phyloP scores from a whole-genome alignment of 2,329 filamentous ascomycete species.

The Achaetomium macrosporum region DNA sequence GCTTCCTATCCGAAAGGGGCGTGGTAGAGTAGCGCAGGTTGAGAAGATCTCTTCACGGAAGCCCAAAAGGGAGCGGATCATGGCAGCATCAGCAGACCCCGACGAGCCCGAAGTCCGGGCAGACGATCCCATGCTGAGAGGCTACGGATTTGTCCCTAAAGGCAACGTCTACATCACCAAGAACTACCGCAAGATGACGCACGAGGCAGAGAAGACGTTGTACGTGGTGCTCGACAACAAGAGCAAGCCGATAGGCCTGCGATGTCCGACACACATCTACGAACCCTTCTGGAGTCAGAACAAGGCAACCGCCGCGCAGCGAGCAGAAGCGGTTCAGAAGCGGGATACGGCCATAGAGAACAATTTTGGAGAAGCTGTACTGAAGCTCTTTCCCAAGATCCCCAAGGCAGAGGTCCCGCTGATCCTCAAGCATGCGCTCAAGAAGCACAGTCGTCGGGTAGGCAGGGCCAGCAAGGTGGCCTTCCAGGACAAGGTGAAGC shows the following conservation, averaged over 20 bases:
- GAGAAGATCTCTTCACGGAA: not conserved
- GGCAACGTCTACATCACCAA: constrained; percentile 39
- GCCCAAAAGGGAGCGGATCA: not conserved
- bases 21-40: not conserved
- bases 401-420: constrained; percentile 31
- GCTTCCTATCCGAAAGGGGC: no score
- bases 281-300: constrained; percentile 28
- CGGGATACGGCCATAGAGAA: constrained; percentile 32
- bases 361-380: constrained; percentile 32
- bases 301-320: constrained; percentile 27
- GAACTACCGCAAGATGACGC: constrained; percentile 36
- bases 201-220: constrained; percentile 28
- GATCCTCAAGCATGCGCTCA: constrained; percentile 38
- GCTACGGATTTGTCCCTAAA: constrained; percentile 38
- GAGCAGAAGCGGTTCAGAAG: constrained; percentile 29
- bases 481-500: constrained; percentile 34
- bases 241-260: constrained; percentile 31
- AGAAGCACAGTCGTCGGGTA: constrained; percentile 42
- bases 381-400: constrained; percentile 35
- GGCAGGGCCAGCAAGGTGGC: constrained; percentile 38
- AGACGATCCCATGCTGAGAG: constrained; percentile 31
- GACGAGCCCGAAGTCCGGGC: constrained; percentile 13
- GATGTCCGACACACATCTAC: constrained; percentile 34
- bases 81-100: not conserved
- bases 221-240: constrained; percentile 32